Evolutionary conservation across 2,329 filamentous ascomycete genomes (phyloP), one percentile per base, ranked within the genome.

Genomic region (Sphaerostilbella broomeana): DNA sequence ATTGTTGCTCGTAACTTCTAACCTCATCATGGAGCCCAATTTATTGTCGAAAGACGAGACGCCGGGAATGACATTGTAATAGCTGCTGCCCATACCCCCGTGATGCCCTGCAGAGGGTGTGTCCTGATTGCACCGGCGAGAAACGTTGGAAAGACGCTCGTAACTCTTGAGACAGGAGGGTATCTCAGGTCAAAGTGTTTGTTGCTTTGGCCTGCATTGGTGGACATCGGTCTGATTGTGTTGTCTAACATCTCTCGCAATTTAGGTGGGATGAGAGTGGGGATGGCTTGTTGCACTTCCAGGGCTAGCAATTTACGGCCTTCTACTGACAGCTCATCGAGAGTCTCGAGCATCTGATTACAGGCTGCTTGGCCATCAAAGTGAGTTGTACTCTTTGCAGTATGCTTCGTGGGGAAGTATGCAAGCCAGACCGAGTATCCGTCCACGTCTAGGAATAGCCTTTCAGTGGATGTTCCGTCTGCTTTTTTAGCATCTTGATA

Each of bases 11-110:
- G 16, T 28, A 11, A 37, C 10, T 13, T 37, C 34, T 6, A 37
- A 4, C 22, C 34, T 37, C 17, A 37, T 37, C 24, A 37, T 37
- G 3, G 34, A 37, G 17, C 34, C 34, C 8, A 28, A 10, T 19
- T 37, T 37, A 18, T 37, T 28, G 11, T 27, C 34, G 16, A 37
- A 28, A 6, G 34, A 28, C 10, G 34, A 19, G 20, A 19, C 24
- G 17, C 28, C 24, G 24, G 24, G 17, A 37, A 37, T n/a, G 34
- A 27, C 24, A 37, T 37, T 13, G 24, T 37, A 17, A 37, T 13
- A 20, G 34, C 34, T n/a, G 24, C 34, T 27, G 25, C 15, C 34
- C 24, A 37, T 6, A 25, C 12, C 8, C 21, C 27, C 10, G 16
- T 11, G 24, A 16, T 28, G n/a, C 15, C 27, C 7, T 16, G 21